These are phyloP conservation scores for Solanum ahanhuiri DNA, from an alignment of 257 asterid species.

Conservation along the genomic window DNA sequence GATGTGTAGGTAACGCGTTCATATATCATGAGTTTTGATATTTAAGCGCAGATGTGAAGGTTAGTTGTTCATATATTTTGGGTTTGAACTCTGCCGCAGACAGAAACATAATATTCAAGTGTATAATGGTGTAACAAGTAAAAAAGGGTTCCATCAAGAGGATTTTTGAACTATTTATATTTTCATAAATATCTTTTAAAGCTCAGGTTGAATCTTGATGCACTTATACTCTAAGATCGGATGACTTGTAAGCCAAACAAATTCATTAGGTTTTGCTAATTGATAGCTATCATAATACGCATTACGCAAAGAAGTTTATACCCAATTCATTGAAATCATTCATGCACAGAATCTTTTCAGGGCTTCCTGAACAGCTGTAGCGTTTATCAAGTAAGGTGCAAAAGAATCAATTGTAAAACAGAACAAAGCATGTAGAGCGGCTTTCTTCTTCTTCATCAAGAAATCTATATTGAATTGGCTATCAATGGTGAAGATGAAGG, in stretches of 20 bases:
- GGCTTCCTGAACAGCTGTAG: not conserved
- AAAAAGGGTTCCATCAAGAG: not conserved
- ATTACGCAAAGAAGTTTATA: not conserved
- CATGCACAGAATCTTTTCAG: conserved; percentile 23
- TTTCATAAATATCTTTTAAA: not conserved
- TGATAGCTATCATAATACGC: not conserved
- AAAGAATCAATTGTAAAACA: not conserved
- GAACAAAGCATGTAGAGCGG: not conserved
- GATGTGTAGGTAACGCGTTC: not conserved
- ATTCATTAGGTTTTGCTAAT: not conserved
- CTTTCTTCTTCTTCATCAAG: not conserved
- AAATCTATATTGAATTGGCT: conserved; percentile 8
- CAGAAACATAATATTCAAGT: too few species aligned
- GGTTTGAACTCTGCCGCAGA: not conserved
- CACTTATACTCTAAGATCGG: not conserved
- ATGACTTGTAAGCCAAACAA: not conserved
- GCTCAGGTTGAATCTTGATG: not conserved
- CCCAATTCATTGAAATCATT: not conserved
- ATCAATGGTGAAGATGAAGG: conserved; percentile 27
- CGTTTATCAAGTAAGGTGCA: not conserved
- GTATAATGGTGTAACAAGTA: not conserved
- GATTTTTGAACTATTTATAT: not conserved
- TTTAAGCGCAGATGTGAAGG: not conserved
- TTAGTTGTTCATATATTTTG: not conserved
- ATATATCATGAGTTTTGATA: not conserved